phyloP scores from a whole-genome alignment of 306 rosid genomes.

The Sesbania bispinosa region DNA sequence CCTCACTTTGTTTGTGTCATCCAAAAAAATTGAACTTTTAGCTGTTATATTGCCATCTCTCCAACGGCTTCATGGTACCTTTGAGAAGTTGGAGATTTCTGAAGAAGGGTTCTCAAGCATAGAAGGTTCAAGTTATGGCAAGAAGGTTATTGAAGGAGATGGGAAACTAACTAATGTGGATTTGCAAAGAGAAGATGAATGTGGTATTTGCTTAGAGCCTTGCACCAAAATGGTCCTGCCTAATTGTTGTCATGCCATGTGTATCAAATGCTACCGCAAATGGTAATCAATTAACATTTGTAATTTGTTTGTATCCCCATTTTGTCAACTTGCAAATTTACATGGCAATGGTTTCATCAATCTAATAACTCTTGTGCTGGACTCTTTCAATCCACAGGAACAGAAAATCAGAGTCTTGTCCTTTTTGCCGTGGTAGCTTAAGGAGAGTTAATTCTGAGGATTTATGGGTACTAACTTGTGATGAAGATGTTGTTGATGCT shows the following conservation, averaged over 20 bases:
- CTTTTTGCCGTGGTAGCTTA: too few relatives aligned
- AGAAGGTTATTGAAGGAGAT: slow-evolving; percentile 50
- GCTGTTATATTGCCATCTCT: slow-evolving; percentile 93
- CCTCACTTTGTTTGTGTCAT: slow-evolving; percentile 25
- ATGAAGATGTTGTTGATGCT: slow-evolving; percentile 82
- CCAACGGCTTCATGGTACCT: slow-evolving; percentile 75
- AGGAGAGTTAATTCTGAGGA: slow-evolving; percentile 94
- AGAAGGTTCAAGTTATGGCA: slow-evolving; percentile 37
- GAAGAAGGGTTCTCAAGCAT: slow-evolving; percentile 41
- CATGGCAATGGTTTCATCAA: not conserved
- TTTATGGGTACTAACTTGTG: slow-evolving; percentile 89
- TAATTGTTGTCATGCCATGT: slow-evolving; percentile 88
- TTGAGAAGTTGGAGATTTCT: slow-evolving; percentile 49
- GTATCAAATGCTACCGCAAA: slow-evolving; percentile 99
- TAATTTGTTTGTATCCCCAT: not conserved
- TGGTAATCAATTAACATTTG: slow-evolving; percentile 57
- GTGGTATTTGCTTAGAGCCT: slow-evolving; percentile 96
- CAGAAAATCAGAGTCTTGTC: slow-evolving; percentile 80
- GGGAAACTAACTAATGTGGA: slow-evolving; percentile 46
- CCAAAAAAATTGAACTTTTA: slow-evolving; percentile 34
- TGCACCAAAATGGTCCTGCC: slow-evolving; percentile 95
- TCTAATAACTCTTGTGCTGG: slow-evolving; percentile 8
- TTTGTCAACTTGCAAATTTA: not conserved
- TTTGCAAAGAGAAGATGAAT: slow-evolving; percentile 88
- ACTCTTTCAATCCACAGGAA: slow-evolving; percentile 50